Percentiles rank a stretch among this genome's conserved stretches.
Conservation (phyloP, 768 basidiomycete species). For the Mycena floridula region DNA sequence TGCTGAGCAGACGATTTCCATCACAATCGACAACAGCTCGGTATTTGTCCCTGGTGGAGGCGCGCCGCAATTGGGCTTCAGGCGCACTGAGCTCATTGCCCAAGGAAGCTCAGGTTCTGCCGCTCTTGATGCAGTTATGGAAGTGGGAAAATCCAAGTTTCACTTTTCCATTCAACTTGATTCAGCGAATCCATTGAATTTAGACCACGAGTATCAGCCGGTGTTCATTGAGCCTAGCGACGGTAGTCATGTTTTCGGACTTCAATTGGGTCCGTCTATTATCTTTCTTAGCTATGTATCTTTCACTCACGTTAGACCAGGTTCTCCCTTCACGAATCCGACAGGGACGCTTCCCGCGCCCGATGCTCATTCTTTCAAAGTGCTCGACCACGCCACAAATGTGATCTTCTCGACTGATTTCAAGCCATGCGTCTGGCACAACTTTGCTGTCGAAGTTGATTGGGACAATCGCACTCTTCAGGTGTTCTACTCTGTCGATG, state of each 20-base stretch:
- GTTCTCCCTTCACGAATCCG: slow-evolving; percentile 51
- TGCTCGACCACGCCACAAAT: slow-evolving; percentile 48
- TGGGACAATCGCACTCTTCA: slow-evolving; percentile 45
- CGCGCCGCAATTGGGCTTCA: slow-evolving; percentile 47
- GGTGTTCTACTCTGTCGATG: slow-evolving; percentile 45
- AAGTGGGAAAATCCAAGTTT: slow-evolving; percentile 39
- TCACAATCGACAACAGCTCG: slow-evolving; percentile 52
- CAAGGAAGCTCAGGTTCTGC: slow-evolving; percentile 32
- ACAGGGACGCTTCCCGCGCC: slow-evolving; percentile 34
- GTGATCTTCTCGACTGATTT: slow-evolving; percentile 46
- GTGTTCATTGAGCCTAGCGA: slow-evolving; percentile 60
- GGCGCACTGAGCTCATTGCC: slow-evolving; percentile 54
- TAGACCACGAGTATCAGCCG: slow-evolving; percentile 54
- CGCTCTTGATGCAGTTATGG: slow-evolving; percentile 31
- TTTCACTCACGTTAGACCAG: slow-evolving; percentile 20
- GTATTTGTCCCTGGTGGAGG: slow-evolving; percentile 48
- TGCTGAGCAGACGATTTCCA: slow-evolving; percentile 43
- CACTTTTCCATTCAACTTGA: slow-evolving; percentile 44
- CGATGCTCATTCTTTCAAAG: slow-evolving; percentile 44
- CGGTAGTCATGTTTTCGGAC: slow-evolving; percentile 52
- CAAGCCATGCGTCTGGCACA: slow-evolving; percentile 42
- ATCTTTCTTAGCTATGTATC: not conserved
- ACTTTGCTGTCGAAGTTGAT: slow-evolving; percentile 53
- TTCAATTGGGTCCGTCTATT: slow-evolving; percentile 43
- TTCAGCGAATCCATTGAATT: slow-evolving; percentile 37